Conservation (phyloP, 768 basidiomycete genomes). For the Rhizopogon salebrosus region DNA sequence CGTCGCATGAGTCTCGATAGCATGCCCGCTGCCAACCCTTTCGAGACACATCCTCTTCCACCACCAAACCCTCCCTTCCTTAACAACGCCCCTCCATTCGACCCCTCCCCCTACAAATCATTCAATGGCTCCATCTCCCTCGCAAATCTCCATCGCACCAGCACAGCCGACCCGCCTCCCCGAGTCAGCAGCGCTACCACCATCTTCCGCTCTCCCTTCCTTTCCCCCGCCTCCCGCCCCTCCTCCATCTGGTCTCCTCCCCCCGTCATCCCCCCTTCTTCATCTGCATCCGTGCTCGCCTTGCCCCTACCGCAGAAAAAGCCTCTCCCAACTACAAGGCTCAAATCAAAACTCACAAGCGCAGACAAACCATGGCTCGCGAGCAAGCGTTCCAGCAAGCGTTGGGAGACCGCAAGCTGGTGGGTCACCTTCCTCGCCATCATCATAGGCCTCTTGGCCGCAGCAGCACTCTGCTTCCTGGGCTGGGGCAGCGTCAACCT, state of each 20-base stretch:
- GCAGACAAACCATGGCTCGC: constrained; percentile 45
- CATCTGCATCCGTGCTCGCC: constrained; percentile 21
- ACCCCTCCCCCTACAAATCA: constrained; percentile 35
- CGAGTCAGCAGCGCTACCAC: constrained; percentile 38
- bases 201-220: constrained; percentile 62
- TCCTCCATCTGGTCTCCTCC: constrained; percentile 60
- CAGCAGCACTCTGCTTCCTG: constrained; percentile 41
- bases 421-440: constrained; percentile 43
- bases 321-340: constrained; percentile 39
- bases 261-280: constrained; percentile 20
- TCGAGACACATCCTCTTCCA: constrained; percentile 20
- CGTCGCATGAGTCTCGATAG: constrained; percentile 40
- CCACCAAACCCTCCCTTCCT: constrained; percentile 46
- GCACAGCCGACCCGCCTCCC: constrained; percentile 29
- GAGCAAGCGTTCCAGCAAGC: constrained; percentile 23
- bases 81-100: constrained; percentile 10
- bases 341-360: constrained; percentile 44
- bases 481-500: constrained; percentile 37
- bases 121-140: constrained; percentile 19
- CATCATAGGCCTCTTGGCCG: constrained; percentile 35
- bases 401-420: constrained; percentile 30
- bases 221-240: constrained; percentile 66
- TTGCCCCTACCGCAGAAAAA: constrained; percentile 35
- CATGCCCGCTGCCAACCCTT: constrained; percentile 19
- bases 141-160: constrained; percentile 26